Base-by-base conservation (phyloP, 169 alveolate genomes). In the Plasmodium blacklocki region DNA sequence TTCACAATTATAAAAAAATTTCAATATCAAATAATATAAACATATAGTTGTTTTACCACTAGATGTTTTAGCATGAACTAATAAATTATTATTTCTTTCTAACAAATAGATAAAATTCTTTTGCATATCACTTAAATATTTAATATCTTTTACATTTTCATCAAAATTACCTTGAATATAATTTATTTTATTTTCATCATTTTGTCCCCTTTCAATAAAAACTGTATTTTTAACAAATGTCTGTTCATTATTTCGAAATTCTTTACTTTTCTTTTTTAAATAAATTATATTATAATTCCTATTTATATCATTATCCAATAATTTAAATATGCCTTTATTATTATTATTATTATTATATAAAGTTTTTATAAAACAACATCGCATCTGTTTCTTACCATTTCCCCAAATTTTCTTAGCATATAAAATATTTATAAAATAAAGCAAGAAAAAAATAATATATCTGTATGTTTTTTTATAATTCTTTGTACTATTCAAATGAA, bases 21-120 rank as follows among this genome's bases (percentile, higher is more conserved):
- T 83, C 63, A 83, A 83, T 39, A 83, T 59, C 23, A 83, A 72
- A 43, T 83, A 83, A 39, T 68, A 72, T 68, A 83, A 60, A 50
- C 85, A 68, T 47, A 83, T 83, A 12, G 91, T 83, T 54, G 91
- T 83, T 67, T 83, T 83, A 68, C 91, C 91, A 63, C 91, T 83
- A 14, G 91, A 43, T 47, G 91, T 83, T 49, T 83, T 83, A 21
- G 91, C 80, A 50, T 83, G 91, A 19, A 83, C 56, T 54, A 83
- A 45, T 5, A 83, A 19, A 73, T 83, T 83, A 68, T 83, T 83
- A 60, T 83, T 67, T 45, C 91, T 21, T 45, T 83, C 91, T 29
- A 83, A 59, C 23, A 83, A 26, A 47, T 83, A 83, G 2, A 83
- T 83, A 29, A 83, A 70, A 83, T 67, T 83, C 50, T 68, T 83